Evolutionary conservation across 257 asterid genomes (phyloP), one percentile per base, ranked within the genome.

Genomic region (Echium plantagineum): DNA sequence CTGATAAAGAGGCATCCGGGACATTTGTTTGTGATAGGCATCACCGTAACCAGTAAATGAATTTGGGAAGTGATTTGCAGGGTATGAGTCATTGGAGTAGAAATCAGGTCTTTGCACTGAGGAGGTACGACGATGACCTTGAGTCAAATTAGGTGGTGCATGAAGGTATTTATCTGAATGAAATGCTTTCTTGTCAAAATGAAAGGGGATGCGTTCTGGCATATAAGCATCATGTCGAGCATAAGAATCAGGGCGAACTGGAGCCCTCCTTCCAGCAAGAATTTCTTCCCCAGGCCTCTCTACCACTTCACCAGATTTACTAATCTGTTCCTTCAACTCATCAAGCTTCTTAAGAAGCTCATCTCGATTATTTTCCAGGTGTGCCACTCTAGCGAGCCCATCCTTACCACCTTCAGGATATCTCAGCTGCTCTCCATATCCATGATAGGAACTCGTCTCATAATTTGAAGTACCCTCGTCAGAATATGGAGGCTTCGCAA

Each of bases 341-440:
- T 88, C 95, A 10, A 91, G 94, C 75, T 77, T 91, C 69, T 80
- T 80, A 6, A 91, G 70, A 62, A 91, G 90, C 74, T 88, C 96
- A 0, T 82, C 91, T 61, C 95, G 81, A 38, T 85, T 85, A 35
- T 77, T 78, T 63, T 84, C 98, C 55, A 87, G 68, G 68, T 67
- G 76, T 62, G 79, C 77, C n/a, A 82, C 81, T 59, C 83, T 72
- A 54, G 75, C 77, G 51, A 68, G 52, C 68, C 89, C 81, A 52
- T 79, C 83, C 26, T 3, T 24, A 57, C 64, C 75, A 57, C 64
- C 75, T 70, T 80, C 81, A n/a, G 46, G 74, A 72, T 77, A 77
- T 61, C 79, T 66, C 70, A 64, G 58, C 35, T 72, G 75, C 67
- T 71, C 81, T 42, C 73, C 85, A 65, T 74, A 83, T 56, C 69